Evolutionary conservation across 768 basidiomycete species (phyloP).

Genomic region (Melanogaster broomeanus): DNA sequence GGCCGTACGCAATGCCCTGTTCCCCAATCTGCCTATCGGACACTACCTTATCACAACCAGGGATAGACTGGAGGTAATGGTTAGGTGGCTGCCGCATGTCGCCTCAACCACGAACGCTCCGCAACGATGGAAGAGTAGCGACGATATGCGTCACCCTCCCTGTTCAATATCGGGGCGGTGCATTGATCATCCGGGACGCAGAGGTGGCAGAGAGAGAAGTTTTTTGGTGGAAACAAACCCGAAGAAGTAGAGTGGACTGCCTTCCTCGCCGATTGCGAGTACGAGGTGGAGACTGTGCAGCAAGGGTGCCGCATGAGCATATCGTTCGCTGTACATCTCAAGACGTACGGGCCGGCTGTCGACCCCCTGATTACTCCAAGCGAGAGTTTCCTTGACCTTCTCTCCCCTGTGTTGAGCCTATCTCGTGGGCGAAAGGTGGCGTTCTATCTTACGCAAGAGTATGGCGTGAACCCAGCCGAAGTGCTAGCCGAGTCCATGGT

Average conservation of each 20-base stretch:
- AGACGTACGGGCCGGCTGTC: slow-evolving; percentile 62
- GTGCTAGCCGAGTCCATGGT: slow-evolving; percentile 69
- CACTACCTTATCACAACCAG: slow-evolving; percentile 68
- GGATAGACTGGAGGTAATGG: slow-evolving; percentile 71
- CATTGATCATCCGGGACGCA: slow-evolving; percentile 54
- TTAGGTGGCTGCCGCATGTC: slow-evolving; percentile 59
- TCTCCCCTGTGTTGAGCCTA: slow-evolving; percentile 71
- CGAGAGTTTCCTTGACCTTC: slow-evolving; percentile 69
- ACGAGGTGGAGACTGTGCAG: slow-evolving; percentile 70
- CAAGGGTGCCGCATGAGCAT: slow-evolving; percentile 70
- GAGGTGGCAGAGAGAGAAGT: slow-evolving; percentile 63
- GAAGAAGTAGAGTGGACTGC: slow-evolving; percentile 80
- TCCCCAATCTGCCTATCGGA: slow-evolving; percentile 66
- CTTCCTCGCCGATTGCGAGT: slow-evolving; percentile 72
- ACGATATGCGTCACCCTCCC: slow-evolving; percentile 76
- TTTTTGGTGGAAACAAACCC: slow-evolving; percentile 58
- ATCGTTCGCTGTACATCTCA: slow-evolving; percentile 71
- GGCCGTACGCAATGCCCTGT: slow-evolving; percentile 69
- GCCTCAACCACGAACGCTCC: slow-evolving; percentile 51
- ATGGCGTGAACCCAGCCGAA: slow-evolving; percentile 70
- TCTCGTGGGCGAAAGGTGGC: slow-evolving; percentile 72
- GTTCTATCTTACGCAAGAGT: slow-evolving; percentile 70
- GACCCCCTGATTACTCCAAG: slow-evolving; percentile 73
- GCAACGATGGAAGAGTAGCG: slow-evolving; percentile 69
- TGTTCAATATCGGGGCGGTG: slow-evolving; percentile 71